phyloP scores from a whole-genome alignment of 2,329 filamentous ascomycete species.

The Calonectria leucothoes region DNA sequence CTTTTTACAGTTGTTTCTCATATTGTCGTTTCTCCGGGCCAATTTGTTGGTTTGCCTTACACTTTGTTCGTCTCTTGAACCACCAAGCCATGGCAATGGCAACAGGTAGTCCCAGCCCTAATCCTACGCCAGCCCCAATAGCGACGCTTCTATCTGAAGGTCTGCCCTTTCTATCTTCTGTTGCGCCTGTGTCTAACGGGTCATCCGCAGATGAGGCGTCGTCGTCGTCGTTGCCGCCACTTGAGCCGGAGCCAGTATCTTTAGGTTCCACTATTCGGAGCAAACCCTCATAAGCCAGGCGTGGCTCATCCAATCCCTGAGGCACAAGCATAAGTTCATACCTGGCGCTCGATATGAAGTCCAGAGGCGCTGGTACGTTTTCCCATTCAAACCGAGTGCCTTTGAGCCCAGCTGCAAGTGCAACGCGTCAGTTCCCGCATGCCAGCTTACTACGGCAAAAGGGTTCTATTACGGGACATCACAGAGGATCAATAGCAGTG shows the following conservation, averaged over 20 bases:
- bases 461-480: too few species aligned
- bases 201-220: background rate
- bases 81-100: background rate
- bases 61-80: background rate
- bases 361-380: slow-evolving; percentile 9
- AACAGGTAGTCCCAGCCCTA: slow-evolving; percentile 1
- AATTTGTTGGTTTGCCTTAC: background rate
- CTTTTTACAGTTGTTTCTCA: background rate
- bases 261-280: slow-evolving; percentile 1
- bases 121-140: slow-evolving; percentile 5
- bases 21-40: background rate
- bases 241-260: background rate
- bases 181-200: background rate
- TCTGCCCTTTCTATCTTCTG: background rate
- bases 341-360: slow-evolving; percentile 4
- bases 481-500: too few species aligned
- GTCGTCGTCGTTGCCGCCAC: background rate
- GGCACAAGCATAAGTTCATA: slow-evolving; percentile 12
- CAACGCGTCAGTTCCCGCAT: background rate
- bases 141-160: background rate
- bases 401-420: background rate
- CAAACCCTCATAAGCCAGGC: slow-evolving; percentile 8
- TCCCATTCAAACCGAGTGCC: slow-evolving; percentile 5
- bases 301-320: background rate
- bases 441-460: too few species aligned